A percentile compares a stretch with the other conserved stretches of the same genome.
These are phyloP conservation scores for Thinopyrum elongatum DNA, from an alignment of 176 grass and related monocot genomes.

Conservation along the genomic window DNA sequence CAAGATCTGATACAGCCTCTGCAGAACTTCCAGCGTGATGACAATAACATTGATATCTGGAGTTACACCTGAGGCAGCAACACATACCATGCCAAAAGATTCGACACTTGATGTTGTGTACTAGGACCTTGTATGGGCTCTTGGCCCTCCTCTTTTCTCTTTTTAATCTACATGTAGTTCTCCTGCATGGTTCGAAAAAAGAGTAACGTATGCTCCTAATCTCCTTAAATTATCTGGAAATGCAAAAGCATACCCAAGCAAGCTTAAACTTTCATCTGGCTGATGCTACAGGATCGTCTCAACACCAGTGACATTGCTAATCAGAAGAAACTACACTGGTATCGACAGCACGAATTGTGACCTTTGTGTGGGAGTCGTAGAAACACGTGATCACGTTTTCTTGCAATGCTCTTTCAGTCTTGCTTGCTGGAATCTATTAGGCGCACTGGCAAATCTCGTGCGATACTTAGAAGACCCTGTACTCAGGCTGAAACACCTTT, in stretches of 20 bases:
- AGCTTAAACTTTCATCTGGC: constrained; percentile 3
- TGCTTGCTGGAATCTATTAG: neutral
- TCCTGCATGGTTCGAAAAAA: neutral
- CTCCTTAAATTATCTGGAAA: neutral
- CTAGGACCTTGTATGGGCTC: neutral
- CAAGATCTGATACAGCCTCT: neutral
- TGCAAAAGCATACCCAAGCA: neutral
- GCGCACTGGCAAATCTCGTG: neutral
- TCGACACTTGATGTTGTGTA: neutral
- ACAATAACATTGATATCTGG: neutral
- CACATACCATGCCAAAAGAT: neutral
- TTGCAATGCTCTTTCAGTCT: neutral
- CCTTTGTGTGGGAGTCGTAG: neutral
- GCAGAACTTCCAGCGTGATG: neutral
- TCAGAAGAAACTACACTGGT: neutral
- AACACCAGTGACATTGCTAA: neutral
- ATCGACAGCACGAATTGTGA: neutral
- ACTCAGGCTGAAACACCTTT: neutral
- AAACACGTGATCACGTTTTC: neutral
- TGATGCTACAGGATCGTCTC: neutral
- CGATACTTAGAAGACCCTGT: neutral
- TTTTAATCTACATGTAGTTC: no score
- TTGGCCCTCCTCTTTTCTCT: no score
- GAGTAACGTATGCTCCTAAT: neutral
- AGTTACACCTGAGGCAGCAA: neutral